Percentiles rank a stretch among this genome's conserved stretches.
These are phyloP conservation scores for Penicillium olsonii DNA, from an alignment of 2,329 filamentous ascomycete genomes.

Conservation along the genomic window DNA sequence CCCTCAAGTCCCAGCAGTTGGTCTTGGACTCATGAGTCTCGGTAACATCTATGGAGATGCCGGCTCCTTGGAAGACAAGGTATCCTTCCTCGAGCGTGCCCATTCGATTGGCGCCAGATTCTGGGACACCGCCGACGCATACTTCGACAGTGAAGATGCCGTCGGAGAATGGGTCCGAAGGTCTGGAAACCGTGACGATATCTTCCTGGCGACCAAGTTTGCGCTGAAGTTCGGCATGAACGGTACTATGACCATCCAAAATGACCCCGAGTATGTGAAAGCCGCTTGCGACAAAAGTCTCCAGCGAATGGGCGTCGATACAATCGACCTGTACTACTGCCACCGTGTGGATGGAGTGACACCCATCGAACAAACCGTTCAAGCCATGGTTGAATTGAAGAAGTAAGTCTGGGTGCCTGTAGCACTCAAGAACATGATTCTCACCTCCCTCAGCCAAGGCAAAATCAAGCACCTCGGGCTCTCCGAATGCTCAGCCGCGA, in stretches of 20 bases:
- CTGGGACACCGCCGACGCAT: conserved; percentile 36
- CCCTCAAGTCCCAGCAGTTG: conserved; percentile 21
- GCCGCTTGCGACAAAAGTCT: conserved; percentile 39
- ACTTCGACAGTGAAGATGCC: conserved; percentile 28
- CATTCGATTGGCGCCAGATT: conserved; percentile 29
- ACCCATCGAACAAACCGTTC: conserved; percentile 48
- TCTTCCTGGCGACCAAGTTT: conserved; percentile 46
- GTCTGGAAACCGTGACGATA: conserved; percentile 38
- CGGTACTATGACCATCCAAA: conserved; percentile 22
- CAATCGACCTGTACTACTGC: conserved; percentile 47
- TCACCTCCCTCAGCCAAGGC: conserved; percentile 35
- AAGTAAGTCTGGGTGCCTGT: conserved; percentile 18
- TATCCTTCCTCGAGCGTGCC: conserved; percentile 28
- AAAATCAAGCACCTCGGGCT: conserved; percentile 54
- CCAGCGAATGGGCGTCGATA: conserved; percentile 37
- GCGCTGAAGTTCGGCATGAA: conserved; percentile 18
- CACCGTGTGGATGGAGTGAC: conserved; percentile 47
- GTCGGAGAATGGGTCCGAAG: conserved; percentile 42
- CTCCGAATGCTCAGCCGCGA: conserved; percentile 45
- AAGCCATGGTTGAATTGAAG: conserved; percentile 48
- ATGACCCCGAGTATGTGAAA: conserved; percentile 41
- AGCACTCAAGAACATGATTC: not conserved
- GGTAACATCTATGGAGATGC: conserved; percentile 17
- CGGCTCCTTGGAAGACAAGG: conserved; percentile 10
- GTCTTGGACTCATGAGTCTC: conserved; percentile 23